These are phyloP conservation scores for Discostella stelligeroides DNA, from an alignment of 108 stramenopile species.

Conservation along the genomic window DNA sequence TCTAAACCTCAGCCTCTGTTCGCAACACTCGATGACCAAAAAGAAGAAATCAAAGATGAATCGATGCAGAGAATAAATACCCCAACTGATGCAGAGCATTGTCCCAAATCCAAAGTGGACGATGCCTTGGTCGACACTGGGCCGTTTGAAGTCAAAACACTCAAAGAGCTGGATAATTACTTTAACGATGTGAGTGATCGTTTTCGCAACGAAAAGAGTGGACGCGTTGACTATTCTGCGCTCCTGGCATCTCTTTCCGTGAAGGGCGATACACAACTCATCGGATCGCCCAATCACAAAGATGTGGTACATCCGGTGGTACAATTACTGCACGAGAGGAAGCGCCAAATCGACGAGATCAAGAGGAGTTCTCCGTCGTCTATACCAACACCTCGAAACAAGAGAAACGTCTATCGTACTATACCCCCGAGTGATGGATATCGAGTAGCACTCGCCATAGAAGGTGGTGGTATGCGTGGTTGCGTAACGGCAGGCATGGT, in stretches of 20 bases:
- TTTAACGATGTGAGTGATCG: slow-evolving; percentile 49
- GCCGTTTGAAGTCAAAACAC: slow-evolving; percentile 37
- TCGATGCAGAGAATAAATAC: slow-evolving; percentile 6
- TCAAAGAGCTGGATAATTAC: slow-evolving; percentile 53
- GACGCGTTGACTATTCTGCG: slow-evolving; percentile 57
- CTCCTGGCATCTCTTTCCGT: slow-evolving; percentile 64
- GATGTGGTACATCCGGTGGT: slow-evolving; percentile 78
- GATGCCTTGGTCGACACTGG: slow-evolving; percentile 8
- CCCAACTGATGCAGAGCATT: slow-evolving; percentile 1
- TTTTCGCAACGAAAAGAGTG: slow-evolving; percentile 49
- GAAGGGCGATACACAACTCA: slow-evolving; percentile 77
- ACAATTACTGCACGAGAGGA: slow-evolving; percentile 66
- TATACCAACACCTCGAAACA: slow-evolving; percentile 14
- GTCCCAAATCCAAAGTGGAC: slow-evolving; percentile 11
- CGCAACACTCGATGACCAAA: neutral
- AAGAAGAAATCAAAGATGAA: neutral
- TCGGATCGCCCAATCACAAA: slow-evolving; percentile 60
- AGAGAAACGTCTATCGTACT: slow-evolving; percentile 15
- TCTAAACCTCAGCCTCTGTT: neutral
- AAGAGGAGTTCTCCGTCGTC: slow-evolving; percentile 24
- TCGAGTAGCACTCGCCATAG: slow-evolving; percentile 88
- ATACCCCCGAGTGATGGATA: slow-evolving; percentile 52
- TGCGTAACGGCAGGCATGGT: slow-evolving; percentile 96
- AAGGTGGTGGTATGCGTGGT: slow-evolving; percentile 97
- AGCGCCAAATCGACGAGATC: slow-evolving; percentile 34